Percentiles rank a stretch among this genome's conserved stretches.
Conservation (phyloP, 2,329 filamentous ascomycete species). For the Trichoderma sp. region DNA sequence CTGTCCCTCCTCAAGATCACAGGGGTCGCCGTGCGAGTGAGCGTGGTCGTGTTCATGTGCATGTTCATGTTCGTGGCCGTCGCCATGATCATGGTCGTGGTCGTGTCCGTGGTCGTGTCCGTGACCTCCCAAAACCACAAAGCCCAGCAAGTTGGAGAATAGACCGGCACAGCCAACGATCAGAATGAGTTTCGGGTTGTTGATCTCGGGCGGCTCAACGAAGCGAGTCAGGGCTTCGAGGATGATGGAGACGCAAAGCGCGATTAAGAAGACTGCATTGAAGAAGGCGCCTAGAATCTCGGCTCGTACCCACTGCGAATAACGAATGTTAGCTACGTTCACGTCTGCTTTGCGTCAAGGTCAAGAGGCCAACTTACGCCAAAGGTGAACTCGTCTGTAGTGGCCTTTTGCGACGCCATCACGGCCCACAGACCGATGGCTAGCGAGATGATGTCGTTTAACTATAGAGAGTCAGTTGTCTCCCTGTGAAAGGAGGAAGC, state of each 20-base stretch:
- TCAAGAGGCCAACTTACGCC: slow-evolving; percentile 58
- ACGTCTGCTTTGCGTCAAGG: not conserved
- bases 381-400: slow-evolving; percentile 91
- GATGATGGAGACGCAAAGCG: slow-evolving; percentile 92
- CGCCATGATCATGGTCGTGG: slow-evolving; percentile 62
- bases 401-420: slow-evolving; percentile 77
- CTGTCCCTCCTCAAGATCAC: slow-evolving; percentile 50
- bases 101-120: slow-evolving; percentile 72
- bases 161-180: slow-evolving; percentile 86
- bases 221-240: slow-evolving; percentile 92
- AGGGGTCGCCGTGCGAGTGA: slow-evolving; percentile 37
- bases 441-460: slow-evolving; percentile 96
- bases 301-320: slow-evolving; percentile 80
- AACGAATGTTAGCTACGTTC: slow-evolving; percentile 25
- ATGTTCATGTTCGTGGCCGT: slow-evolving; percentile 45
- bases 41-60: slow-evolving; percentile 34
- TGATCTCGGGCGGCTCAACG: slow-evolving; percentile 84
- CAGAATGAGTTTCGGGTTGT: slow-evolving; percentile 80
- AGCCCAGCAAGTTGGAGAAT: slow-evolving; percentile 81
- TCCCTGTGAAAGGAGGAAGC: not conserved
- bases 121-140: slow-evolving; percentile 90
- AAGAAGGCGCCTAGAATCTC: slow-evolving; percentile 95
- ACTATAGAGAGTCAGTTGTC: slow-evolving; percentile 42
- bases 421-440: slow-evolving; percentile 94
- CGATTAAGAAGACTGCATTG: slow-evolving; percentile 96